phyloP scores from a whole-genome alignment of 2,329 filamentous ascomycete genomes.

The Verruconis gallopava region DNA sequence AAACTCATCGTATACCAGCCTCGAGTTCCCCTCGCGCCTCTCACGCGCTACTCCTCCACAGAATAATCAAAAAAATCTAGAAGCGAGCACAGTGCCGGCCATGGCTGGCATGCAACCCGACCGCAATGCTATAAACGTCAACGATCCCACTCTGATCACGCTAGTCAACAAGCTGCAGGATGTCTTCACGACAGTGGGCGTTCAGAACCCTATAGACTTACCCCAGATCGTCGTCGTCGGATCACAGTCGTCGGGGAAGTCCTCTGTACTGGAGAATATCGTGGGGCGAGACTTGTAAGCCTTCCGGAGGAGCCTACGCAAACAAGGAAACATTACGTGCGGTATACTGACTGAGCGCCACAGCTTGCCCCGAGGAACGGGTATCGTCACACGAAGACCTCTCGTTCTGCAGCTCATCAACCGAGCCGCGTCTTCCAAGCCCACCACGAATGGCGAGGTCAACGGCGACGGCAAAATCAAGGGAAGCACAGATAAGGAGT shows the following conservation, averaged over 20 bases:
- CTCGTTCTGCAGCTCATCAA: constrained; percentile 98
- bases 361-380: constrained; percentile 90
- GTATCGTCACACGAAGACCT: constrained; percentile 91
- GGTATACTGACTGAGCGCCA: constrained; percentile 6
- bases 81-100: too few relatives aligned
- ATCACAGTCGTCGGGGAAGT: constrained; percentile 98
- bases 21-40: too few relatives aligned
- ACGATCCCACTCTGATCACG: constrained; percentile 56
- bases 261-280: constrained; percentile 96
- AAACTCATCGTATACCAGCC: too few relatives aligned
- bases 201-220: constrained; percentile 97
- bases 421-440: constrained; percentile 48
- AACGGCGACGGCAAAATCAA: constrained; percentile 32
- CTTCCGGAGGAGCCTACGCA: not conserved
- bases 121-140: constrained; percentile 39
- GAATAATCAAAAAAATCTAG: too few relatives aligned
- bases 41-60: too few relatives aligned
- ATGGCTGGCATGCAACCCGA: constrained; percentile 1
- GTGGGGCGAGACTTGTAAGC: constrained; percentile 96
- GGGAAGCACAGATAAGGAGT: constrained; percentile 64
- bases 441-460: constrained; percentile 57
- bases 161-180: constrained; percentile 99
- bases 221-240: constrained; percentile 97
- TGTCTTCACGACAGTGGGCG: constrained; percentile 94
- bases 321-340: constrained; percentile 1